These are phyloP conservation scores for Boletus barrowsii DNA, from an alignment of 768 basidiomycete genomes.

Conservation along the genomic window DNA sequence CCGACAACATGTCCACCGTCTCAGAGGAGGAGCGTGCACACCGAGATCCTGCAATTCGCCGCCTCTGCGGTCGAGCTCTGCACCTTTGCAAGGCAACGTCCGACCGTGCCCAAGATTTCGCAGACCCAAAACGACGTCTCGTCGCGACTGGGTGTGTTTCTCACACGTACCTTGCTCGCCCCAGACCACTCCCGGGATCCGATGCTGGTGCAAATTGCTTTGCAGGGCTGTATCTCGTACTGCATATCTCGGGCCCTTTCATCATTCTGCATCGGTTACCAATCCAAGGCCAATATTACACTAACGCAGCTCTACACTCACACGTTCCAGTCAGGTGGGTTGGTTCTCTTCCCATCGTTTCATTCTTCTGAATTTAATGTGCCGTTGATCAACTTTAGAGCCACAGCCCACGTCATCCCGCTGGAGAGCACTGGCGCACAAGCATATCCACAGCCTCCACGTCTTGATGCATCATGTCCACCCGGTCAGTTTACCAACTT, in stretches of 20 bases:
- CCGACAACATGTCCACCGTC: constrained; percentile 30
- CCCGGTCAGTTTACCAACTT: no score
- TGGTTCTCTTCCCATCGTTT: constrained; percentile 2
- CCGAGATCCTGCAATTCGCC: constrained; percentile 74
- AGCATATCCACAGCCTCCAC: constrained; percentile 63
- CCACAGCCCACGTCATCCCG: constrained; percentile 75
- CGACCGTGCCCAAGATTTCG: constrained; percentile 38
- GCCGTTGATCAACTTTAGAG: constrained; percentile 37
- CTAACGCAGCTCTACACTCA: constrained; percentile 59
- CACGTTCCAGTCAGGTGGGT: constrained; percentile 52
- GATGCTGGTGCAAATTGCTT: constrained; percentile 69
- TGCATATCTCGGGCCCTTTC: constrained; percentile 67
- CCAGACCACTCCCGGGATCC: constrained; percentile 75
- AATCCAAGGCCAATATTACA: constrained; percentile 64
- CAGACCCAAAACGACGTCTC: constrained; percentile 60
- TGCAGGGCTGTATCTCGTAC: constrained; percentile 68
- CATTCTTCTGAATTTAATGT: constrained; percentile 13
- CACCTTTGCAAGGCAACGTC: constrained; percentile 44
- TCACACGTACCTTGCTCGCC: constrained; percentile 57
- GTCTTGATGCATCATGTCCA: no score
- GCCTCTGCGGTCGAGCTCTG: constrained; percentile 71
- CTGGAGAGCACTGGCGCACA: constrained; percentile 73
- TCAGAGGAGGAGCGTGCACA: constrained; percentile 58
- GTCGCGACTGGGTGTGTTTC: constrained; percentile 58
- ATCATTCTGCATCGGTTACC: constrained; percentile 72